phyloP scores from a whole-genome alignment of 495 filamentous ascomycete genomes.

The Daldinia grandis region DNA sequence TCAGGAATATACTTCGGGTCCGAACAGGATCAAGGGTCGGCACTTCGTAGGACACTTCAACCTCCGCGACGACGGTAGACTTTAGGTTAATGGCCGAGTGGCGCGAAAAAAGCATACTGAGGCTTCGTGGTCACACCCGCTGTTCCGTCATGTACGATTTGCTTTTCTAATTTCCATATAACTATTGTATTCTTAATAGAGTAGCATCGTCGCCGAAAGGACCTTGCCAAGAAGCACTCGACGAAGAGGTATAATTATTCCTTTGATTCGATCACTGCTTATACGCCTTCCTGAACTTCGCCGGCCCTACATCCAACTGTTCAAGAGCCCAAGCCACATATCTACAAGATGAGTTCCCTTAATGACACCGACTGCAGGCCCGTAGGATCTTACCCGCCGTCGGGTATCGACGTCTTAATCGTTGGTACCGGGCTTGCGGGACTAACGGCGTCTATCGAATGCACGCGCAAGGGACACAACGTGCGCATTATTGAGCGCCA shows the following conservation, averaged over 20 bases:
- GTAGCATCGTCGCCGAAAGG: constrained; percentile 7
- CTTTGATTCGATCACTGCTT: not conserved
- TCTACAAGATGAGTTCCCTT: constrained; percentile 45
- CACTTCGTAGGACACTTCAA: constrained; percentile 5
- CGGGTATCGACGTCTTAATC: constrained; percentile 66
- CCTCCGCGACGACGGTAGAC: constrained; percentile 18
- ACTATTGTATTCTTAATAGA: constrained; percentile 20
- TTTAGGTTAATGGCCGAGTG: constrained; percentile 15
- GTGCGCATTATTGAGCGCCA: constrained; percentile 65
- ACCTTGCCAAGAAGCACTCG: not conserved
- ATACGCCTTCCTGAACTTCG: not conserved
- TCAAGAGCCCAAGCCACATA: not conserved
- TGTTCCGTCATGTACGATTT: constrained; percentile 13
- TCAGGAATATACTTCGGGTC: constrained; percentile 26
- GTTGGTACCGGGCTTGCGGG: constrained; percentile 72
- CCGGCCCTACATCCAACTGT: not conserved
- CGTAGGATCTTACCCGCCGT: constrained; percentile 52
- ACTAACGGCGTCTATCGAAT: constrained; percentile 70
- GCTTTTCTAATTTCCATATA: constrained; percentile 12
- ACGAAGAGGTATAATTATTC: not conserved
- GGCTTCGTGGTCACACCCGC: constrained; percentile 14
- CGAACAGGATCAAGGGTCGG: constrained; percentile 28
- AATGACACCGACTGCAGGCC: constrained; percentile 42
- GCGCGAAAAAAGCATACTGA: constrained; percentile 15
- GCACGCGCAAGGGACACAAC: constrained; percentile 68